A percentile compares a stretch with the other conserved stretches of the same genome.
These are phyloP conservation scores for Marchantia paleacea DNA, from an alignment of 225 moss, liverwort and hornwort genomes.

Conservation along the genomic window DNA sequence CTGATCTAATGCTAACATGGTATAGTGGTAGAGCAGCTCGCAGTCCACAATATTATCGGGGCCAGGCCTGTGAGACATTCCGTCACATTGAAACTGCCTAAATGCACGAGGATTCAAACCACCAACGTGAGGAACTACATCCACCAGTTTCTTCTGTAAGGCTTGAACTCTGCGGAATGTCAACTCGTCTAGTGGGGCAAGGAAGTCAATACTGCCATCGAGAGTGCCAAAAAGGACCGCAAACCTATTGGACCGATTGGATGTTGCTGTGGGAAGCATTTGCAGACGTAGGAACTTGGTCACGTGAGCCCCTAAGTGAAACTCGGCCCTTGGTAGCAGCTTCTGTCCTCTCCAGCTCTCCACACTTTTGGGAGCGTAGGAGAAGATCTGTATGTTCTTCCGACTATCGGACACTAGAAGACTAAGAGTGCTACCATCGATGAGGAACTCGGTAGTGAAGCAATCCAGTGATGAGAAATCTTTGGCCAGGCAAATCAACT, in stretches of 20 bases:
- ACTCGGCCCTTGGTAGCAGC: slow-evolving; percentile 90
- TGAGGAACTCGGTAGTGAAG: slow-evolving; percentile 92
- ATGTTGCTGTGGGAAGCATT: slow-evolving; percentile 79
- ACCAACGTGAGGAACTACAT: slow-evolving; percentile 81
- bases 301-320: slow-evolving; percentile 90
- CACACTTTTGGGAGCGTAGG: slow-evolving; percentile 94
- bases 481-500: slow-evolving; percentile 86
- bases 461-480: slow-evolving; percentile 96
- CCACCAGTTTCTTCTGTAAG: slow-evolving; percentile 95
- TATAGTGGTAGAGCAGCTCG: slow-evolving; percentile 86
- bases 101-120: slow-evolving; percentile 90
- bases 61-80: slow-evolving; percentile 83
- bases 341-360: slow-evolving; percentile 99
- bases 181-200: slow-evolving; percentile 94
- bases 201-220: slow-evolving; percentile 83
- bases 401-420: slow-evolving; percentile 94
- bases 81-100: slow-evolving; percentile 84
- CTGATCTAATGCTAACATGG: slow-evolving; percentile 82
- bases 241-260: slow-evolving; percentile 76
- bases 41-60: slow-evolving; percentile 98
- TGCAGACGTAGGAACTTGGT: slow-evolving; percentile 91
- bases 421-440: slow-evolving; percentile 96
- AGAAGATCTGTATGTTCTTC: slow-evolving; percentile 93
- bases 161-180: slow-evolving; percentile 91
- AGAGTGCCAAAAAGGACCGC: slow-evolving; percentile 94